Conservation (phyloP, 2,329 filamentous ascomycete species). For the Ophiocordyceps sinensis region DNA sequence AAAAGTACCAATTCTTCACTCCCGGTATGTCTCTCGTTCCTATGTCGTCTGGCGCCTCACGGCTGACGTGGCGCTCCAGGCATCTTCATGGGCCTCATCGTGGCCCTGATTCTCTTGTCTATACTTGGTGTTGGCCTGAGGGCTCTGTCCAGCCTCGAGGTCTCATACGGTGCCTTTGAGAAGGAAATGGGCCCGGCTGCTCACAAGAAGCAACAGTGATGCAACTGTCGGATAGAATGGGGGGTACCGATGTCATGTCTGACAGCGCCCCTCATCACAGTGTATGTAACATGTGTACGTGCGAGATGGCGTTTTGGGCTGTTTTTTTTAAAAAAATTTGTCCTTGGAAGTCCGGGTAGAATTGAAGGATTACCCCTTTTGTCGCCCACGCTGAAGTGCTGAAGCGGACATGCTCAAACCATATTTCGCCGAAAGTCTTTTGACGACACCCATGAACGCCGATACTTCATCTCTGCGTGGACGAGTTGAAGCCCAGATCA, state of each 20-base stretch:
- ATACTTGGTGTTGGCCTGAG: conserved; percentile 68
- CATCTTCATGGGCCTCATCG: conserved; percentile 75
- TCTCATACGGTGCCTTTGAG: conserved; percentile 89
- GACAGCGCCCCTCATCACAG: not conserved
- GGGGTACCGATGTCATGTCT: not conserved
- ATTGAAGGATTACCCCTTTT: not conserved
- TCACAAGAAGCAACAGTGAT: conserved; percentile 55
- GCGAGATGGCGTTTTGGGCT: conserved; percentile 7
- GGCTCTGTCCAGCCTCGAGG: conserved; percentile 67
- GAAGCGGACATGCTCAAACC: too few species aligned
- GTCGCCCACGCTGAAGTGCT: too few species aligned
- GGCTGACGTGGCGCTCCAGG: conserved; percentile 32
- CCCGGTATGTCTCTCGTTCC: conserved; percentile 43
- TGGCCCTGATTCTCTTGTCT: conserved; percentile 53
- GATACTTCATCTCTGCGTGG: not conserved
- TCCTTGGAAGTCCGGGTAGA: not conserved
- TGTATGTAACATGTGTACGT: conserved; percentile 6
- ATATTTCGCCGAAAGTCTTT: too few species aligned
- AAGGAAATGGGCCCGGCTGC: conserved; percentile 86
- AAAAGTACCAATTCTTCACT: conserved; percentile 89
- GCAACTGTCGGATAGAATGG: not conserved
- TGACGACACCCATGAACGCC: not conserved
- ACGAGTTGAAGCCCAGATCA: too few species aligned
- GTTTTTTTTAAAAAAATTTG: not conserved
- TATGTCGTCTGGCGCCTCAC: not conserved